phyloP scores from a whole-genome alignment of 2,329 filamentous ascomycete genomes.

The Sclerotinia minor region DNA sequence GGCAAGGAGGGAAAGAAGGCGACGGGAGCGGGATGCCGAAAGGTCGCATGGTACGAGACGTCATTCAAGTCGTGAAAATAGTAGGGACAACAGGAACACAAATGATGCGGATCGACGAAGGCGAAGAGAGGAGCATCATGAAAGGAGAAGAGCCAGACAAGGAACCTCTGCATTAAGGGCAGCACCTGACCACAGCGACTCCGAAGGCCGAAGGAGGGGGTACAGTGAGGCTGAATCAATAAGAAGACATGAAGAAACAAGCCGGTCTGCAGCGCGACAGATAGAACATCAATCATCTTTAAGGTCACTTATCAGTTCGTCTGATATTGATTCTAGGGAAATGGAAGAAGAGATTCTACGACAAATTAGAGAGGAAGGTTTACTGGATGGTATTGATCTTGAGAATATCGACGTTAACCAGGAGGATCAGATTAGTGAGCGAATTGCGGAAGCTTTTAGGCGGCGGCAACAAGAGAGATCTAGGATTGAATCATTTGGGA shows the following conservation, averaged over 20 bases:
- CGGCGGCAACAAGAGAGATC: constrained; percentile 67
- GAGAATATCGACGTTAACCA: constrained; percentile 81
- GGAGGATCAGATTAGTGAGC: constrained; percentile 86
- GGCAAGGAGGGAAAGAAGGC: constrained; percentile 37
- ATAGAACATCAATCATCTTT: constrained; percentile 90
- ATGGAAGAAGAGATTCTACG: constrained; percentile 86
- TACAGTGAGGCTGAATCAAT: constrained; percentile 35
- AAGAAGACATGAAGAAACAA: constrained; percentile 37
- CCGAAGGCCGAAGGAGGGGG: constrained; percentile 35
- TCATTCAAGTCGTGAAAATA: constrained; percentile 42
- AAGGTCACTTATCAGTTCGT: constrained; percentile 77
- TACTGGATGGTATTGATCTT: constrained; percentile 84
- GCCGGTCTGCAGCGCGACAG: constrained; percentile 48
- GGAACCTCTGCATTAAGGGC: constrained; percentile 27
- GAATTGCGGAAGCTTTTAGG: constrained; percentile 85
- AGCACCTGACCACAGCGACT: constrained; percentile 28
- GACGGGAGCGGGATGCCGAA: constrained; percentile 36
- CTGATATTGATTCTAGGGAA: constrained; percentile 72
- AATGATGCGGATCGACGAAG: constrained; percentile 37
- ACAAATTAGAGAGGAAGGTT: constrained; percentile 83
- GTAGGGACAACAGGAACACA: constrained; percentile 34
- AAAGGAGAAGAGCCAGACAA: constrained; percentile 37
- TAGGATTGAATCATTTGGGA: constrained; percentile 50
- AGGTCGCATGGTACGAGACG: constrained; percentile 35
- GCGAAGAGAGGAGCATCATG: constrained; percentile 42